Evolutionary conservation across 148 eudicot species (phyloP).

Genomic region (Rhododendron molle): DNA sequence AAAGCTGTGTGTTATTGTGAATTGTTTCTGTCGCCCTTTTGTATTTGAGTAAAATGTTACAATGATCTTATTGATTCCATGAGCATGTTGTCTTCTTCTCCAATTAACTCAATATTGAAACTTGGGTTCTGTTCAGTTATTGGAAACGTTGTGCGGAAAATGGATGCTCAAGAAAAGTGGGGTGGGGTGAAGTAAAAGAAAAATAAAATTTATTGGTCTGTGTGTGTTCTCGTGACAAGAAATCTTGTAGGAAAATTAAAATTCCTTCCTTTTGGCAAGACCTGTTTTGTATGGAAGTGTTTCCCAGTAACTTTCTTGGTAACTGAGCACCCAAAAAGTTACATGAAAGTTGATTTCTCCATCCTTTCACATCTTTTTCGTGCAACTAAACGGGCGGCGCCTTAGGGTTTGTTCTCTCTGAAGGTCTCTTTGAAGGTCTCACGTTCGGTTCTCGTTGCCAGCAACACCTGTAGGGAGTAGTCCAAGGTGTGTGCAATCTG

Average conservation of each 20-base stretch:
- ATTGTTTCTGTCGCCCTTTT: not conserved
- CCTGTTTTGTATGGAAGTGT: no score
- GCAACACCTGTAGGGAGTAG: not conserved
- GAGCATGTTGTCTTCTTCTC: not conserved
- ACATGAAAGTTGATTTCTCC: not conserved
- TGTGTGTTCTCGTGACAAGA: not conserved
- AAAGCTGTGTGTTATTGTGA: not conserved
- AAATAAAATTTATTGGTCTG: not conserved
- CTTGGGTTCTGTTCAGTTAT: not conserved
- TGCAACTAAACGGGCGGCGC: no score
- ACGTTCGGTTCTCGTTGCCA: not conserved
- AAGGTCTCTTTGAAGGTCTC: not conserved
- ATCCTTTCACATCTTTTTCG: not conserved
- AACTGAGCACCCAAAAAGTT: no score
- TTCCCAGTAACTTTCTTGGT: not conserved
- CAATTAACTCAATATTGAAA: not conserved
- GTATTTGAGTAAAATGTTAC: not conserved
- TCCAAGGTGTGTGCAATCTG: not conserved
- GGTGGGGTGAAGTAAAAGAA: no score
- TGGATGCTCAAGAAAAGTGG: no score
- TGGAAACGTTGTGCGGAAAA: no score
- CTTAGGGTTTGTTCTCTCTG: not conserved
- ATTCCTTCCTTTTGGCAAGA: not conserved
- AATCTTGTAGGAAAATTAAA: not conserved
- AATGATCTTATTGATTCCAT: not conserved